Conservation (phyloP, 108 stramenopile species). For the Thalassiosira profunda region DNA sequence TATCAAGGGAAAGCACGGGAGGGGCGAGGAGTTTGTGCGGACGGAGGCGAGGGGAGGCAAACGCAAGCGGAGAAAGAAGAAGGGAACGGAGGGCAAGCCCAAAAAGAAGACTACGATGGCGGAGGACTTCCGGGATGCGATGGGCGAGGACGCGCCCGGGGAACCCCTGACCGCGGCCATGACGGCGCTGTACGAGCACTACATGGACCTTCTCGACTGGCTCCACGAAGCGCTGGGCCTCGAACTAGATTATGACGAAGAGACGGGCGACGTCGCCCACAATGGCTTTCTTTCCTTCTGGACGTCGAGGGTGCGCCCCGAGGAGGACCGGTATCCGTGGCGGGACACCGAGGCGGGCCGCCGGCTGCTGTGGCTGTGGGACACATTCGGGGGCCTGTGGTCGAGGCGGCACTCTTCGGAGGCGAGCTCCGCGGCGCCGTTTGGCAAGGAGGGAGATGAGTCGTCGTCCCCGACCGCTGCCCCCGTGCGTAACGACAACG, state of each 20-base stretch:
- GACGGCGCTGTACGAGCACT: slow-evolving; percentile 4
- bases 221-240: slow-evolving; percentile 21
- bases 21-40: slow-evolving; percentile 41
- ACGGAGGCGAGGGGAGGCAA: slow-evolving; percentile 2
- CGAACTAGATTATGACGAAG: background rate
- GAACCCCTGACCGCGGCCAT: slow-evolving; percentile 2
- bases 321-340: slow-evolving; percentile 42
- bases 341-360: slow-evolving; percentile 35
- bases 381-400: slow-evolving; percentile 24
- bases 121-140: background rate
- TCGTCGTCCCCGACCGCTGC: background rate
- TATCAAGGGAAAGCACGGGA: background rate
- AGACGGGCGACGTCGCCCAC: background rate
- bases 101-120: background rate
- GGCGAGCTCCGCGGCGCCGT: slow-evolving; percentile 1
- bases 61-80: background rate
- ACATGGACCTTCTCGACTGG: slow-evolving; percentile 6
- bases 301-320: background rate
- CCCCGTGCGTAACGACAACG: background rate
- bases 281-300: background rate
- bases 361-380: slow-evolving; percentile 24
- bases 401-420: background rate
- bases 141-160: background rate
- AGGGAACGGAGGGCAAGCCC: background rate
- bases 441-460: background rate